Evolutionary conservation across 192 early-diverging fungal genomes (phyloP).

Genomic region (Umbelopsis isabellina): DNA sequence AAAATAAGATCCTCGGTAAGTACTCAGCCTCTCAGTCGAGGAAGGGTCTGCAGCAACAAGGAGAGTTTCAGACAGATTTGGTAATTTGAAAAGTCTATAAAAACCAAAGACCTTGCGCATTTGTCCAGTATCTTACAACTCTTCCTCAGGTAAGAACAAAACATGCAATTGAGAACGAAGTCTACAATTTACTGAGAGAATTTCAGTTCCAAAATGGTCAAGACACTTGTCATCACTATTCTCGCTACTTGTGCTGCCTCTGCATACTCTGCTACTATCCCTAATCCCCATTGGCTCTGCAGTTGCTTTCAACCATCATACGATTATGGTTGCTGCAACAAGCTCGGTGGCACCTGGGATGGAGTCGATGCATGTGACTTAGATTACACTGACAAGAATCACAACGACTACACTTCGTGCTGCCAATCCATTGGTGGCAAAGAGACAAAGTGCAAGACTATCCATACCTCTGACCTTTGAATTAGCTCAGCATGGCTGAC

Average conservation of each 20-base stretch:
- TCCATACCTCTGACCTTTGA: neutral
- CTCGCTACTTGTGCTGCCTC: neutral
- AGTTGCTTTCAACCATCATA: neutral
- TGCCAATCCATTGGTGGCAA: neutral
- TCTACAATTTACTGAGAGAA: neutral
- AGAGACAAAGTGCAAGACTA: neutral
- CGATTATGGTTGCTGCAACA: neutral
- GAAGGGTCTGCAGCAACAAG: neutral
- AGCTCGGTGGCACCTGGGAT: neutral
- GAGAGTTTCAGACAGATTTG: neutral
- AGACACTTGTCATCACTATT: neutral
- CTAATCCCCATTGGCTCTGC: conserved; percentile 3
- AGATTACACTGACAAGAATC: neutral
- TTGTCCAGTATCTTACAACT: neutral
- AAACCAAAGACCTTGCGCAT: neutral
- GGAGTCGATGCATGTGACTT: neutral
- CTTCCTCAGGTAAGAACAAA: neutral
- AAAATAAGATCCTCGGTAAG: too few species aligned
- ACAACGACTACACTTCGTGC: neutral
- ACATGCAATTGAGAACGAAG: neutral
- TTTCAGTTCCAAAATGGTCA: conserved; percentile 1
- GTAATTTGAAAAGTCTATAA: neutral
- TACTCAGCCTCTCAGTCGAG: too few species aligned
- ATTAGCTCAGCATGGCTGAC: too few species aligned
- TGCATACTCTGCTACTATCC: neutral